Evolutionary conservation across 106 monocot genomes (phyloP).

Genomic region (Narthecium ossifragum): DNA sequence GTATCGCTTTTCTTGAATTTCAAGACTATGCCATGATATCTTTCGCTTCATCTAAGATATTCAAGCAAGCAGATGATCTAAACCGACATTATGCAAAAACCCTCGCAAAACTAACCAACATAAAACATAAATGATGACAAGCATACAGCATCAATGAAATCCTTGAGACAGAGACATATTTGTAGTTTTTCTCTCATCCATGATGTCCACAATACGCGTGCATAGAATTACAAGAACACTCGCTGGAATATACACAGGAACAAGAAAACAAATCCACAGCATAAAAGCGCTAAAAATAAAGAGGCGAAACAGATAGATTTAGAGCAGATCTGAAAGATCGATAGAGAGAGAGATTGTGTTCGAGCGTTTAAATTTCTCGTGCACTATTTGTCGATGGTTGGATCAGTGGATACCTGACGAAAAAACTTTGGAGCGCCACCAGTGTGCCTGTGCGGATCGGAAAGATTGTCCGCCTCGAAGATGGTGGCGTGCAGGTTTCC

Average conservation of each 20-base stretch:
- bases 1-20: too few species aligned
- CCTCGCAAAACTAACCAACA: too few species aligned
- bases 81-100: too few species aligned
- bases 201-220: too few species aligned
- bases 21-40: too few species aligned
- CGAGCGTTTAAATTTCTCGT: neutral
- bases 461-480: constrained; percentile 48
- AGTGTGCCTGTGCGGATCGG: constrained; percentile 17
- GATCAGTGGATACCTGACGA: constrained; percentile 46
- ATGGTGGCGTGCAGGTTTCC: constrained; percentile 66
- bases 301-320: neutral
- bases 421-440: constrained; percentile 44
- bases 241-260: neutral
- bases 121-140: too few species aligned
- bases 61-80: too few species aligned
- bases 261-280: neutral
- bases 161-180: too few species aligned
- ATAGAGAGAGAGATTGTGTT: neutral
- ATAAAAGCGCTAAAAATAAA: neutral
- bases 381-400: too few species aligned
- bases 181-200: too few species aligned
- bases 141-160: too few species aligned
- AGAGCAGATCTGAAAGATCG: neutral
- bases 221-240: neutral
- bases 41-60: too few species aligned